Evolutionary conservation across 768 basidiomycete species (phyloP), one percentile per base, ranked within the genome.

Genomic region (Artomyces pyxidatus): DNA sequence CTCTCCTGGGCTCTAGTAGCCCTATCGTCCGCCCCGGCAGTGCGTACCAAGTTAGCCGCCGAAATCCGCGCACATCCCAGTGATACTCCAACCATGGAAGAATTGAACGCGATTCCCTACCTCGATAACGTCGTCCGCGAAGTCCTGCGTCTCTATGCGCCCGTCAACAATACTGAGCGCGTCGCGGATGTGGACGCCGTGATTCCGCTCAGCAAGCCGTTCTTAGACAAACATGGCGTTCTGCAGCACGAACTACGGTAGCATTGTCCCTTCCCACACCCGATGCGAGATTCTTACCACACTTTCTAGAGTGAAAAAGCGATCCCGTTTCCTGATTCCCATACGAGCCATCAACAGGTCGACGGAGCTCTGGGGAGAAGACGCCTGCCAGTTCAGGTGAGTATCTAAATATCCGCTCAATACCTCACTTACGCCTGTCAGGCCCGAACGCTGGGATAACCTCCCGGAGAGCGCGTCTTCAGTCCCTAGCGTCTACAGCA

Each of bases 51-150:
- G 52, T 71, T 89, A 0, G 71, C 82, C 1, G 69, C 76, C 1
- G 85, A 88, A 57, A 66, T 83, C 1, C 62, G 76, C 7, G 58
- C 64, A 0, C 65, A 81, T 10, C 57, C 69, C 1, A 79, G 76
- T 0, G 77, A 83, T 9, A 75, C 65, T 1, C 84, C 85, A 3
- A 71, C 73, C 3, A 85, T 87, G 80, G 85, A 88, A 27, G 73
- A 81, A 27, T 71, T 89, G 1, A 74, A 77, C 48, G 67, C 73
- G 3, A 68, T 91, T 3, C 74, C 81, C 0, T 87, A 84, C 57
- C 77, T 89, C n/a, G 87, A 57, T 30, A 37, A 42, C 19, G 49
- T 57, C 10, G 32, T 17, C 8, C 47, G 53, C 3, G 56, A 57
- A 27, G 37, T 37, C 32, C 44, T 57, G 12, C 53, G 56, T 19